Conservation (phyloP, 768 basidiomycete genomes). For the Zangia roseola region DNA sequence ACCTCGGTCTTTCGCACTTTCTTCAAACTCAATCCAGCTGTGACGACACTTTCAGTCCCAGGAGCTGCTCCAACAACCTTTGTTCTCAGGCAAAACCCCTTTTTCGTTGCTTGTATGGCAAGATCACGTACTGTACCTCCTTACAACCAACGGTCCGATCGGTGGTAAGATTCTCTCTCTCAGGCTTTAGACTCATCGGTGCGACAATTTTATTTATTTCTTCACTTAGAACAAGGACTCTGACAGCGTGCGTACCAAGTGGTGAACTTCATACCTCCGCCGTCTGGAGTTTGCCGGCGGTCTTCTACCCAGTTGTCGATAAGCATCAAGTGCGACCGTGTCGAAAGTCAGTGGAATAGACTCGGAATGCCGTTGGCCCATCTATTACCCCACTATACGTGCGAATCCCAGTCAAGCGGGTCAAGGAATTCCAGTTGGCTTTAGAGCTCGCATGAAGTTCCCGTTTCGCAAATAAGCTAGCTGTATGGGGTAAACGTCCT, state of each 20-base stretch:
- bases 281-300: conserved; percentile 13
- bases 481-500: conserved; percentile 10
- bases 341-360: conserved; percentile 14
- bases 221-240: conserved; percentile 7
- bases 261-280: conserved; percentile 10
- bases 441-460: conserved; percentile 12
- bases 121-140: conserved; percentile 28
- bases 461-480: conserved; percentile 6
- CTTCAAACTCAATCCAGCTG: conserved; percentile 1
- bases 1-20: conserved; percentile 21
- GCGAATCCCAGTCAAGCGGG: conserved; percentile 6
- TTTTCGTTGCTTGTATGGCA: conserved; percentile 15
- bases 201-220: conserved; percentile 9
- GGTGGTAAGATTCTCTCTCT: conserved; percentile 15
- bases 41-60: conserved; percentile 7
- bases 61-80: not conserved
- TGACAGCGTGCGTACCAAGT: conserved; percentile 26
- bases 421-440: not conserved
- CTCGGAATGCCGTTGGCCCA: conserved; percentile 4
- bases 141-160: conserved; percentile 12
- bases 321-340: conserved; percentile 5
- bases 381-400: conserved; percentile 10
- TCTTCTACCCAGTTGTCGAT: conserved; percentile 2
- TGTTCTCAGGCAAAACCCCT: conserved; percentile 27
- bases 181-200: conserved; percentile 25